Base-by-base conservation (phyloP, 2,329 filamentous ascomycete genomes). In the Colletotrichum liaoningense region DNA sequence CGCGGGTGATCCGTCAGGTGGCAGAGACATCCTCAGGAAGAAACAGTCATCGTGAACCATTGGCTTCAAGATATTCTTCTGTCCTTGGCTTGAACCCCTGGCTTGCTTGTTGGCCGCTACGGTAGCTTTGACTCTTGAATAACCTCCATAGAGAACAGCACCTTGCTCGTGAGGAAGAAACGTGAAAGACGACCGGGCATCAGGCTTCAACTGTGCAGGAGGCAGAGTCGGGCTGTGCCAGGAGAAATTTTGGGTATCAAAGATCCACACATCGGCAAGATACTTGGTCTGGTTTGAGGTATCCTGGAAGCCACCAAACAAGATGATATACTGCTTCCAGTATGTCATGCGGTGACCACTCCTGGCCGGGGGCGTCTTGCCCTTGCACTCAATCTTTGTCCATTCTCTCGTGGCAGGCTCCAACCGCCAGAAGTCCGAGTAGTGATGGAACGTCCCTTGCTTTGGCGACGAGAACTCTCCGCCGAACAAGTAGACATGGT, bases 391-490 rank as follows among this genome's bases (percentile, higher is more conserved):
- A 42, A 99, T 87, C 74, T 95, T 93, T 69, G 91, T 94, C 97
- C 97, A 99, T 85, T 99, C 97, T 78, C 95, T 89, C 8, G 90
- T 92, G 9, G 88, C 89, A 0, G 96, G 93, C 80, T 98, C 95
- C 56, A 98, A 89, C 63, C 93, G 89, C 96, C 97, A 99, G 82
- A 99, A 98, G 84, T 98, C 97, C 79, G 97, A 98, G 85, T 99
- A 99, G 83, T 99, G 97, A 82, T 99, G 98, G 80, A 99, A 99
- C 0, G 96, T 98, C 4, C 97, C 97, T 83, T 98, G 97, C 81
- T 98, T 98, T 2, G 97, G 97, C 33, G 93, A 96, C 71, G 94
- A 97, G 82, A 99, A 99, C 84, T 99, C 97, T 74, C 96, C 97
- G 76, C 97, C 97, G 79, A 98, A 98, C 19, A 99, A 86, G 81